These are phyloP conservation scores for Metschnikowia koreensis DNA, from an alignment of 805 yeast genomes.

Conservation along the genomic window DNA sequence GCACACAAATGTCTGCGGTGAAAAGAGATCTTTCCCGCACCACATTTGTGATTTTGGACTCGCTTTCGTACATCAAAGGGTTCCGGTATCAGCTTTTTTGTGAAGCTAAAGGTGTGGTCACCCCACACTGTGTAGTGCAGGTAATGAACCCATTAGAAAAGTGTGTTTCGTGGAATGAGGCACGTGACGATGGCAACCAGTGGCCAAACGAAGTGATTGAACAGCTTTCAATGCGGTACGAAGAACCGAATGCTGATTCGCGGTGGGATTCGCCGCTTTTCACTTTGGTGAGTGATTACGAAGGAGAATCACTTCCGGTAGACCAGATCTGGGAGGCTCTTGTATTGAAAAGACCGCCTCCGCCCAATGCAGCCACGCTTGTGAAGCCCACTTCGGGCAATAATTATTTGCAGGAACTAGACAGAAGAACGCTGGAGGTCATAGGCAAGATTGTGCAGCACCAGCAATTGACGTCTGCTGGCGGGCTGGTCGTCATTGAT, in stretches of 20 bases:
- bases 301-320: slow-evolving; percentile 53
- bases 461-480: slow-evolving; percentile 51
- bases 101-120: slow-evolving; percentile 81
- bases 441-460: slow-evolving; percentile 60
- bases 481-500: slow-evolving; percentile 50
- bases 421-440: slow-evolving; percentile 64
- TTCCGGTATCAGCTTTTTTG: slow-evolving; percentile 91
- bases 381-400: slow-evolving; percentile 76
- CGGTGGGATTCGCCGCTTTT: slow-evolving; percentile 95
- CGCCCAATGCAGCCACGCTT: slow-evolving; percentile 83
- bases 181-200: slow-evolving; percentile 27
- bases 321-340: slow-evolving; percentile 67
- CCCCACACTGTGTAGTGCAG: slow-evolving; percentile 81
- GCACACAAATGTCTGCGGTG: slow-evolving; percentile 84
- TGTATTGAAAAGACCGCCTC: slow-evolving; percentile 58
- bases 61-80: slow-evolving; percentile 89
- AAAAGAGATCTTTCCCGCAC: slow-evolving; percentile 70
- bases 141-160: slow-evolving; percentile 64
- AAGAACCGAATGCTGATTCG: slow-evolving; percentile 83
- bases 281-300: slow-evolving; percentile 54
- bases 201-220: slow-evolving; percentile 70
- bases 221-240: slow-evolving; percentile 79
- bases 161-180: slow-evolving; percentile 62
- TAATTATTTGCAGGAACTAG: slow-evolving; percentile 76
- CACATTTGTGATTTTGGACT: slow-evolving; percentile 79